A percentile compares a stretch with the other conserved stretches of the same genome.
These are phyloP conservation scores for Phytopythium delawarense DNA, from an alignment of 352 stramenopile species.

Conservation along the genomic window DNA sequence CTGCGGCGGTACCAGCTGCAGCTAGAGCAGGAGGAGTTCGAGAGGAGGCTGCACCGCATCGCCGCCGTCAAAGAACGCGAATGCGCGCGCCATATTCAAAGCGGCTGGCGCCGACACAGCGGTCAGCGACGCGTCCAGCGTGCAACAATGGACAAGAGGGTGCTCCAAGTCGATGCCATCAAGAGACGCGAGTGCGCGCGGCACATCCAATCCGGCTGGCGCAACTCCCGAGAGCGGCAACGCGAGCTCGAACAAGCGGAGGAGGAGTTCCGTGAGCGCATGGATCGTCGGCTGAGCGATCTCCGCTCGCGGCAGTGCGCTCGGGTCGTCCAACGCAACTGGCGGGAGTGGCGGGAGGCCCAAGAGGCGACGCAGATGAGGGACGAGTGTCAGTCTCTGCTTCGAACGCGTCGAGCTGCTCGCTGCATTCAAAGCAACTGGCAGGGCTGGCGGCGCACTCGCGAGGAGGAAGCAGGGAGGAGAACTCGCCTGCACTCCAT, in stretches of 20 bases:
- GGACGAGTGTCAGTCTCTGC: background rate
- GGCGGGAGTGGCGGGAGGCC: conserved; percentile 5
- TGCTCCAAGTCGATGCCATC: background rate
- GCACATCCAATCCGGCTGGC: conserved; percentile 4
- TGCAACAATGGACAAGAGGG: background rate
- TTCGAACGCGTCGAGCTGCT: background rate
- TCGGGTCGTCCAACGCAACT: conserved; percentile 11
- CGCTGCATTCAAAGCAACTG: conserved; percentile 3
- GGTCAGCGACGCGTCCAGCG: conserved; percentile 9
- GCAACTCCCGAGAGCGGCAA: background rate
- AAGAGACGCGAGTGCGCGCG: conserved; percentile 2
- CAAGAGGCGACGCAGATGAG: background rate
- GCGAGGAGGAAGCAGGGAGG: background rate
- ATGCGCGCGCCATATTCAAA: conserved; percentile 10
- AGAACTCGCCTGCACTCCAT: background rate
- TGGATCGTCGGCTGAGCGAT: background rate
- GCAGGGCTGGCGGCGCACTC: background rate
- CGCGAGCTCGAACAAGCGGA: background rate
- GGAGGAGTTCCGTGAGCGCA: background rate
- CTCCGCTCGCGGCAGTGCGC: conserved; percentile 1
- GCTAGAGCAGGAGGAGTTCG: background rate
- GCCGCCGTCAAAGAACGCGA: background rate
- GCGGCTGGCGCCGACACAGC: conserved; percentile 9
- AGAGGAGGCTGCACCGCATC: background rate
- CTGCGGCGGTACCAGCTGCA: background rate